A percentile compares a stretch with the other conserved stretches of the same genome.
phyloP scores from a whole-genome alignment of 495 filamentous ascomycete species.

The Elasticomyces elasticus region DNA sequence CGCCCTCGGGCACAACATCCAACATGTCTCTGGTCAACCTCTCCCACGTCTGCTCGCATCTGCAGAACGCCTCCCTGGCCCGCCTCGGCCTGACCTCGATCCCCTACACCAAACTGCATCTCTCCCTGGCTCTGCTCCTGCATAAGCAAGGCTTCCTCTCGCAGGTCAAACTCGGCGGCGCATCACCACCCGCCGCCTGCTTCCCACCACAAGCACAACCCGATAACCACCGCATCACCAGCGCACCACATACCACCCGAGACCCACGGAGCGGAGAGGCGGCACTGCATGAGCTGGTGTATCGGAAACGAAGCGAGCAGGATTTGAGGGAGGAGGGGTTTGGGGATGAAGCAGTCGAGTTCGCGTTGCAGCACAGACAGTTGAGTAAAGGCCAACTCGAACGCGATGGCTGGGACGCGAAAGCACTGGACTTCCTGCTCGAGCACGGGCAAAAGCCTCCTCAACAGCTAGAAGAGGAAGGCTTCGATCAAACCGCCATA shows the following conservation, averaged over 20 bases:
- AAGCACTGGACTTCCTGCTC: slow-evolving; percentile 12
- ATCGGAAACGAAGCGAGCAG: background rate
- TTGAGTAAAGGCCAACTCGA: slow-evolving; percentile 12
- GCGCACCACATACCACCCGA: slow-evolving; percentile 29
- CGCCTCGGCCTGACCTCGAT: slow-evolving; percentile 81
- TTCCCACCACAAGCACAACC: slow-evolving; percentile 22
- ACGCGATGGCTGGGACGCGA: slow-evolving; percentile 11
- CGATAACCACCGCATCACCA: slow-evolving; percentile 21
- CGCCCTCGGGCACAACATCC: slow-evolving; percentile 22
- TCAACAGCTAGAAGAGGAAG: slow-evolving; percentile 29
- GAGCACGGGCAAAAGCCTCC: background rate
- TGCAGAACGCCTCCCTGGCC: slow-evolving; percentile 84
- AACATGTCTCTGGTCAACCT: slow-evolving; percentile 81
- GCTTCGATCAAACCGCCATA: slow-evolving; percentile 63
- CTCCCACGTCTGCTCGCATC: slow-evolving; percentile 74
- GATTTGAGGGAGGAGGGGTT: slow-evolving; percentile 7
- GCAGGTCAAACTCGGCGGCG: slow-evolving; percentile 68
- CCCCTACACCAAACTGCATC: slow-evolving; percentile 70
- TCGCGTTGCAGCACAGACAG: slow-evolving; percentile 6
- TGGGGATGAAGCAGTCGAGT: slow-evolving; percentile 9
- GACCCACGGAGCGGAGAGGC: slow-evolving; percentile 50
- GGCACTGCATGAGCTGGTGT: slow-evolving; percentile 22
- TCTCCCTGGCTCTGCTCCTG: slow-evolving; percentile 62
- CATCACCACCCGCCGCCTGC: slow-evolving; percentile 50
- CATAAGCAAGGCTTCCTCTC: slow-evolving; percentile 76